Evolutionary conservation across 768 basidiomycete genomes (phyloP).

Genomic region (Serpula lacrymans): DNA sequence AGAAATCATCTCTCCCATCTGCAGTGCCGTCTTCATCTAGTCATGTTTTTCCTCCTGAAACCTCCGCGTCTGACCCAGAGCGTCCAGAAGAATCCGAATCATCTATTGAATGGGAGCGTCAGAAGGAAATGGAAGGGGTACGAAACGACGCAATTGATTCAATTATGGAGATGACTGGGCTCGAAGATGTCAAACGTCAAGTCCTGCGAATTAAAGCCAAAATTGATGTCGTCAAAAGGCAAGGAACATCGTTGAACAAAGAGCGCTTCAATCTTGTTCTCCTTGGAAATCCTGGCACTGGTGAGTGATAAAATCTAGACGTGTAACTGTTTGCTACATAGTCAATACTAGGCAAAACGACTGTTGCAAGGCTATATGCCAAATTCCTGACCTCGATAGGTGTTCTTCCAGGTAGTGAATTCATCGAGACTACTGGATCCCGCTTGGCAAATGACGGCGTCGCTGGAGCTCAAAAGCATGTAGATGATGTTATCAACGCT

Average conservation of each 20-base stretch:
- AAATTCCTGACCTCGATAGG: constrained; percentile 55
- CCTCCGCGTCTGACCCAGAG: too few relatives aligned
- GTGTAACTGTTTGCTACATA: neutral
- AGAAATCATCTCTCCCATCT: constrained; percentile 2
- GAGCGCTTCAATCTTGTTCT: constrained; percentile 62
- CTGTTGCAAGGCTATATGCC: constrained; percentile 61
- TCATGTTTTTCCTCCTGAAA: too few relatives aligned
- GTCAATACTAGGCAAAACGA: constrained; percentile 55
- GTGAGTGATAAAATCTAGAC: constrained; percentile 29
- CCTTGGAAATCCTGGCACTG: constrained; percentile 74
- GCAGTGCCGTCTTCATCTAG: too few relatives aligned
- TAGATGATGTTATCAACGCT: constrained; percentile 42
- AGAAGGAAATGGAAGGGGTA: constrained; percentile 53
- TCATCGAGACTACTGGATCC: constrained; percentile 64
- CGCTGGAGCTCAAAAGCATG: constrained; percentile 42
- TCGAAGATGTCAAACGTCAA: constrained; percentile 61
- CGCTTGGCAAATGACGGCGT: constrained; percentile 57
- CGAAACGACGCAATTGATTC: constrained; percentile 53
- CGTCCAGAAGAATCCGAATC: too few relatives aligned
- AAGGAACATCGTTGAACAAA: constrained; percentile 46
- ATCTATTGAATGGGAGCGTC: constrained; percentile 52
- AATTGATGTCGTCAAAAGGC: constrained; percentile 53
- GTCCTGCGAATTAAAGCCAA: constrained; percentile 58
- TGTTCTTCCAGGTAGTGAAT: constrained; percentile 49
- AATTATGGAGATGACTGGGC: constrained; percentile 68